phyloP scores from a whole-genome alignment of 371 early-diverging fungal species.

The Basidiobolus meristosporus region DNA sequence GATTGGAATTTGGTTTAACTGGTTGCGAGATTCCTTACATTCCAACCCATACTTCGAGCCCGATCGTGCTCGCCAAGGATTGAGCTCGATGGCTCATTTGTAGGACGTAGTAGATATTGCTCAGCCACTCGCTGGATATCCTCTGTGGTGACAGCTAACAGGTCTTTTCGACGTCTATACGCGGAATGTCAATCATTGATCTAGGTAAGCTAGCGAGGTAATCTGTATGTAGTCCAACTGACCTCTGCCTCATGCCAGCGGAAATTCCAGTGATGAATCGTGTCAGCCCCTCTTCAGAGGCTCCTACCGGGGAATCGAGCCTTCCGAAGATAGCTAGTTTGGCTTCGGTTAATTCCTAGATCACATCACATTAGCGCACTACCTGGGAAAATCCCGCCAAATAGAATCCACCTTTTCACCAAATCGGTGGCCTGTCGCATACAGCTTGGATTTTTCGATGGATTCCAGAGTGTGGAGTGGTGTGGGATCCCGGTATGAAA shows the following conservation, averaged over 20 bases:
- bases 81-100: too few relatives aligned
- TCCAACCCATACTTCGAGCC: too few relatives aligned
- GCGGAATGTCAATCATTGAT: too few relatives aligned
- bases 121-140: too few relatives aligned
- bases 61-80: too few relatives aligned
- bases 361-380: constrained; percentile 10
- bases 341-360: constrained; percentile 74
- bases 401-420: constrained; percentile 21
- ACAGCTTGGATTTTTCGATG: constrained; percentile 36
- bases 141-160: too few relatives aligned
- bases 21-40: too few relatives aligned
- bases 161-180: too few relatives aligned
- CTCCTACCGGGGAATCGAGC: constrained; percentile 70
- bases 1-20: too few relatives aligned
- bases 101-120: too few relatives aligned
- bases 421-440: constrained; percentile 32
- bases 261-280: constrained; percentile 58
- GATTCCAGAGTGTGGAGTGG: constrained; percentile 53
- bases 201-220: too few relatives aligned
- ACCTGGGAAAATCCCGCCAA: constrained; percentile 1
- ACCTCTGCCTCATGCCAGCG: constrained; percentile 43
- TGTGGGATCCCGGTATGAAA: constrained; percentile 85
- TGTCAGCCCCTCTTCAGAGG: constrained; percentile 66
- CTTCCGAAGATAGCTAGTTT: constrained; percentile 76
- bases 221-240: too few relatives aligned